A percentile compares a stretch with the other conserved stretches of the same genome.
Evolutionary conservation across 169 alveolate species (phyloP).

Genomic region (Hepatocystis sp.): DNA sequence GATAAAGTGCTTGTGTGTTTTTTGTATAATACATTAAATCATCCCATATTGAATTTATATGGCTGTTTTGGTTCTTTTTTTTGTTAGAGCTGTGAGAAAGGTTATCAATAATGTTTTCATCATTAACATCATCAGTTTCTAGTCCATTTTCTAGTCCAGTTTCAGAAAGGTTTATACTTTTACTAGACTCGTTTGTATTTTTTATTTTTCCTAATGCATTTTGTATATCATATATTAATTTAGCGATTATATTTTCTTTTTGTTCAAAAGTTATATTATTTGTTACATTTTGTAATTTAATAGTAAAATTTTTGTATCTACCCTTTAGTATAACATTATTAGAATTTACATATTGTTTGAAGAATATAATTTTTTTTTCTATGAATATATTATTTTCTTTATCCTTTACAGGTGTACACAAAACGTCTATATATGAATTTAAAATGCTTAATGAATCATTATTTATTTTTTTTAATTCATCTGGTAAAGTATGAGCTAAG

Average conservation of each 20-base stretch:
- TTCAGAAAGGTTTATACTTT: neutral
- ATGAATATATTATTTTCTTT: conserved; percentile 42
- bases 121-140: conserved; percentile 17
- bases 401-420: conserved; percentile 26
- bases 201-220: conserved; percentile 43
- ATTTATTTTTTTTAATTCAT: conserved; percentile 69
- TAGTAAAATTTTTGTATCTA: conserved; percentile 38
- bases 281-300: conserved; percentile 42
- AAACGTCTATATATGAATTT: conserved; percentile 65
- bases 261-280: conserved; percentile 48
- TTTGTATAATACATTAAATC: conserved; percentile 57
- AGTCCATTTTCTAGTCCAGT: neutral
- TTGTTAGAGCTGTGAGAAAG: neutral
- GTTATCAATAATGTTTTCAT: conserved; percentile 19
- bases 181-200: conserved; percentile 12
- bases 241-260: conserved; percentile 42
- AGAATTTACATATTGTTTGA: conserved; percentile 58
- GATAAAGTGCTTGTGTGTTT: conserved; percentile 63
- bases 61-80: conserved; percentile 8
- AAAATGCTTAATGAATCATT: conserved; percentile 70
- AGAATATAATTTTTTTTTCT: conserved; percentile 46
- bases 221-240: conserved; percentile 68
- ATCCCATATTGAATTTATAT: conserved; percentile 58
- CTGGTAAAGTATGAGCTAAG: conserved; percentile 55
- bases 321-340: conserved; percentile 64